These are phyloP conservation scores for Petunia secreta DNA, from an alignment of 257 asterid genomes.

Conservation along the genomic window DNA sequence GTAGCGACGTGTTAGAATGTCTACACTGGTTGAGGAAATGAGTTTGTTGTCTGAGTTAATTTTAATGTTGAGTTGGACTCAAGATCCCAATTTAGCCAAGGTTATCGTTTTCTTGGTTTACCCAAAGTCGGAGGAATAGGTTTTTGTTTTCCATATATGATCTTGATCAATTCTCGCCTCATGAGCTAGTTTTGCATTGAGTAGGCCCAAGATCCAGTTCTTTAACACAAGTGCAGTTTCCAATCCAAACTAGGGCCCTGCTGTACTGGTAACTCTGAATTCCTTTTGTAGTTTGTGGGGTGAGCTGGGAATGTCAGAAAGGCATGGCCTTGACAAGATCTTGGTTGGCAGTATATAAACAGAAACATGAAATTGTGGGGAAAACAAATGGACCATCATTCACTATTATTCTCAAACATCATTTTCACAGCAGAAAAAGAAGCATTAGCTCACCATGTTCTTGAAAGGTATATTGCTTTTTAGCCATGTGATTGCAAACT, in stretches of 20 bases:
- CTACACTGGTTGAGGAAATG: too few species aligned
- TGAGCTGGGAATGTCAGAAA: conserved; percentile 19
- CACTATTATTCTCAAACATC: conserved; percentile 39
- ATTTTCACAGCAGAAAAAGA: conserved; percentile 39
- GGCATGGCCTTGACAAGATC: conserved; percentile 40
- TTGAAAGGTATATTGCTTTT: conserved; percentile 45
- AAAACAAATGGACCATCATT: conserved; percentile 45
- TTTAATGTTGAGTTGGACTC: too few species aligned
- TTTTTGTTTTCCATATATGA: too few species aligned
- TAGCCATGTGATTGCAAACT: conserved; percentile 41
- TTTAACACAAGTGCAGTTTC: conserved; percentile 21
- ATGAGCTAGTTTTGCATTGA: too few species aligned
- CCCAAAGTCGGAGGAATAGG: too few species aligned
- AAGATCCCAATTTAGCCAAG: too few species aligned
- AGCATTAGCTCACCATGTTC: conserved; percentile 46
- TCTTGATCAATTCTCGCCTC: too few species aligned
- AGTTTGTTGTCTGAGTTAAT: too few species aligned
- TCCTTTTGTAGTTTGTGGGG: conserved; percentile 37
- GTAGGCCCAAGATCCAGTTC: too few species aligned
- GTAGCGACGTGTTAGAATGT: neutral
- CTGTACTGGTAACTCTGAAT: conserved; percentile 39
- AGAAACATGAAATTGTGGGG: conserved; percentile 39
- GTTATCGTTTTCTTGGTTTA: too few species aligned
- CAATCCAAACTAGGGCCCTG: conserved; percentile 31
- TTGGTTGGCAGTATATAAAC: conserved; percentile 45